phyloP scores from a whole-genome alignment of 169 alveolate species.

The Fabrea salina region DNA sequence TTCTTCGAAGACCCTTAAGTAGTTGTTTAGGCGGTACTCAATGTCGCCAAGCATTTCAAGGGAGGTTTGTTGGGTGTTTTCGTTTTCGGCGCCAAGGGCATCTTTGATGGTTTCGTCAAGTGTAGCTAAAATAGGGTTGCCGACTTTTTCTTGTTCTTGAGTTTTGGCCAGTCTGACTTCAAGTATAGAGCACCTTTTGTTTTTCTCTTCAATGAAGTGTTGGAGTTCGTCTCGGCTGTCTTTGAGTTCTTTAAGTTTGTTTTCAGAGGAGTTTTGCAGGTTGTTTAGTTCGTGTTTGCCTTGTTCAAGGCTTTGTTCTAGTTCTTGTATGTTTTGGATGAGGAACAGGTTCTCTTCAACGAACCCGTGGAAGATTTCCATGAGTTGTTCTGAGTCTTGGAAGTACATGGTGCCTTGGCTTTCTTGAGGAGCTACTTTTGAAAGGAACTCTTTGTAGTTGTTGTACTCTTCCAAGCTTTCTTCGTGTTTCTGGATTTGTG shows the following conservation, averaged over 20 bases:
- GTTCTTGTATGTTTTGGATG: constrained; percentile 63
- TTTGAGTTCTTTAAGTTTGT: constrained; percentile 37
- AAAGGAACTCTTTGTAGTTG: constrained; percentile 65
- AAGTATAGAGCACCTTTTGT: background rate
- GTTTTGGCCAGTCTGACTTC: constrained; percentile 9
- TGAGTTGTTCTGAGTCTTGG: constrained; percentile 53
- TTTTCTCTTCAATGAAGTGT: constrained; percentile 39
- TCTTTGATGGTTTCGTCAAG: constrained; percentile 43
- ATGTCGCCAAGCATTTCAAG: constrained; percentile 47
- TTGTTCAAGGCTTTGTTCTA: constrained; percentile 62
- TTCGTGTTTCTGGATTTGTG: constrained; percentile 52
- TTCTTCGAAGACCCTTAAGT: constrained; percentile 31
- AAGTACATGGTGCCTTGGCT: constrained; percentile 49
- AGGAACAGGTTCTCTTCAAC: constrained; percentile 68
- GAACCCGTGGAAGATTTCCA: constrained; percentile 56
- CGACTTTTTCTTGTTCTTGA: constrained; percentile 21
- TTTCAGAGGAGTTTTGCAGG: constrained; percentile 38
- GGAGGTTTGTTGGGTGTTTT: background rate
- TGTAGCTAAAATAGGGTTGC: constrained; percentile 18
- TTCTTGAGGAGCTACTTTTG: constrained; percentile 56
- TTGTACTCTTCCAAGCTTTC: constrained; percentile 58
- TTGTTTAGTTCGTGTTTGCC: constrained; percentile 46
- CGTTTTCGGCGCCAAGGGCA: constrained; percentile 30
- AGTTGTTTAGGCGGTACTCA: constrained; percentile 49
- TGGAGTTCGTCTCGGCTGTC: constrained; percentile 38